A percentile compares a stretch with the other conserved stretches of the same genome.
phyloP scores from a whole-genome alignment of 2,329 filamentous ascomycete genomes.

The Tetracladium maxilliforme region DNA sequence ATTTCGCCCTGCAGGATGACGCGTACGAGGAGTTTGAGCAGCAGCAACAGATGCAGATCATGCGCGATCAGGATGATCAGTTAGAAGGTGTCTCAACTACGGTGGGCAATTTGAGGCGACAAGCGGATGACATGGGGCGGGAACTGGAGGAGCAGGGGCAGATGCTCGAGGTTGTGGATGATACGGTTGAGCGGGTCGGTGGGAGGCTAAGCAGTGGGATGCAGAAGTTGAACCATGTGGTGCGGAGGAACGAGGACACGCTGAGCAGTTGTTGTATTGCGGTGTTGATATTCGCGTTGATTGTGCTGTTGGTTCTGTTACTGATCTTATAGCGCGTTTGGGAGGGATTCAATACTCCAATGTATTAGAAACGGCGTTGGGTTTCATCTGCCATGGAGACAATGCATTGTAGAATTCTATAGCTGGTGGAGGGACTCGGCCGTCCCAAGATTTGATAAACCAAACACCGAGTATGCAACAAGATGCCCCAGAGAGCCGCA shows the following conservation, averaged over 20 bases:
- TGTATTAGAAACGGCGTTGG: too few species aligned
- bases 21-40: slow-evolving; percentile 74
- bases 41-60: slow-evolving; percentile 78
- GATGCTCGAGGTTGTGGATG: slow-evolving; percentile 76
- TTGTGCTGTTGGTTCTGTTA: slow-evolving; percentile 72
- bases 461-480: too few species aligned
- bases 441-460: too few species aligned
- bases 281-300: slow-evolving; percentile 74
- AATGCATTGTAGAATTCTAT: too few species aligned
- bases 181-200: slow-evolving; percentile 72
- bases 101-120: slow-evolving; percentile 76
- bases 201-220: slow-evolving; percentile 75
- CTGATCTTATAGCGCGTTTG: slow-evolving; percentile 41
- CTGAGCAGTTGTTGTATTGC: slow-evolving; percentile 84
- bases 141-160: slow-evolving; percentile 91
- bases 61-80: slow-evolving; percentile 88
- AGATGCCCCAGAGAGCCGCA: too few species aligned
- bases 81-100: slow-evolving; percentile 87
- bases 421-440: too few species aligned
- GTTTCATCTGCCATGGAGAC: too few species aligned
- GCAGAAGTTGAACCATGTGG: slow-evolving; percentile 72
- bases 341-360: too few species aligned
- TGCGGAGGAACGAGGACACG: slow-evolving; percentile 79
- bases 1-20: slow-evolving; percentile 25
- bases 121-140: slow-evolving; percentile 90